Conservation (phyloP, 2,329 filamentous ascomycete genomes). For the Pyrenochaeta sp. region DNA sequence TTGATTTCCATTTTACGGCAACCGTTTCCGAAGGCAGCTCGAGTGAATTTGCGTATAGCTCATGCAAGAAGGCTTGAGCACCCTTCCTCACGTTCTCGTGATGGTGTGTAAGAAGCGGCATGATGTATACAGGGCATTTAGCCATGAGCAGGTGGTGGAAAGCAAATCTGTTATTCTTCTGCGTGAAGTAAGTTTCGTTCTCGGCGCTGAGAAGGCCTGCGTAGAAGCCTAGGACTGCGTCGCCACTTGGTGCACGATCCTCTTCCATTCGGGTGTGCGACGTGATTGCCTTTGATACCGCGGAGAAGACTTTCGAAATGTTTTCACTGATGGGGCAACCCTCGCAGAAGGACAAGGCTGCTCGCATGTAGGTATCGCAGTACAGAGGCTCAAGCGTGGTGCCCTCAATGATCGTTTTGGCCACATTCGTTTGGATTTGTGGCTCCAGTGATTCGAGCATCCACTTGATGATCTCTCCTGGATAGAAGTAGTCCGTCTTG, state of each 20-base stretch:
- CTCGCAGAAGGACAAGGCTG: constrained; percentile 42
- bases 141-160: constrained; percentile 32
- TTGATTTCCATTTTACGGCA: constrained; percentile 26
- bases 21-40: constrained; percentile 20
- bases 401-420: constrained; percentile 39
- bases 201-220: constrained; percentile 25
- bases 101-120: constrained; percentile 37
- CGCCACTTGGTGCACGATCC: constrained; percentile 28
- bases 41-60: constrained; percentile 32
- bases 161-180: constrained; percentile 18
- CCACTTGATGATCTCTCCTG: constrained; percentile 43
- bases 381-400: constrained; percentile 31
- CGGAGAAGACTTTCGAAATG: constrained; percentile 27
- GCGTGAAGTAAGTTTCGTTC: constrained; percentile 30
- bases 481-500: constrained; percentile 41
- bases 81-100: constrained; percentile 37
- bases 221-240: constrained; percentile 37
- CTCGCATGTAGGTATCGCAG: constrained; percentile 42
- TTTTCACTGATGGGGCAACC: constrained; percentile 17
- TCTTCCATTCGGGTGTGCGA: constrained; percentile 16
- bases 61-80: constrained; percentile 26
- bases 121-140: constrained; percentile 23
- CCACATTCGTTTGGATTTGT: constrained; percentile 21
- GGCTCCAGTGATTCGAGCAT: constrained; percentile 34
- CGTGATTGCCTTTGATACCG: constrained; percentile 27